Percentiles rank a stretch among this genome's conserved stretches.
Conservation (phyloP, 805 yeast genomes). For the Yarrowia sp. region DNA sequence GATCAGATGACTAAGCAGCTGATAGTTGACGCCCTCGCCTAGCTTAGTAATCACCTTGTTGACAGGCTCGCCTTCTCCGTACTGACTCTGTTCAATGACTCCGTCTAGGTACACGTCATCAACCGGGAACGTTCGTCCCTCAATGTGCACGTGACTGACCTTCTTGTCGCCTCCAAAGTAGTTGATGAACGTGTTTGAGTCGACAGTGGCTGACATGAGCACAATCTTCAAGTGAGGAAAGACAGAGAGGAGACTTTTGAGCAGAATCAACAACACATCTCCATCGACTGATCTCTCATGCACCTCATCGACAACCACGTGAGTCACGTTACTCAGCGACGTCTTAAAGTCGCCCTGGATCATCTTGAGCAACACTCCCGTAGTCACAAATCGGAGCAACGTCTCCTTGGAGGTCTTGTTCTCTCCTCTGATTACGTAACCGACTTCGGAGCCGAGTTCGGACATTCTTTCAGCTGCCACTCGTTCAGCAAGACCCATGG, state of each 20-base stretch:
- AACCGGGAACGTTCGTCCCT: conserved; percentile 94
- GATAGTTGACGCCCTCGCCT: conserved; percentile 67
- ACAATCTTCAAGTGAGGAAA: conserved; percentile 66
- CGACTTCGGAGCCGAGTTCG: conserved; percentile 75
- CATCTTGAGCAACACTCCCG: conserved; percentile 89
- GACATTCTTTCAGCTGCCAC: conserved; percentile 81
- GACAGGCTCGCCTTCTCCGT: conserved; percentile 44
- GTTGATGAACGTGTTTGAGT: conserved; percentile 66
- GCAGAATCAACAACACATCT: conserved; percentile 79
- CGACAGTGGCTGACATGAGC: conserved; percentile 94
- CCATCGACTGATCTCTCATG: conserved; percentile 94
- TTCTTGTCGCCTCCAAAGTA: conserved; percentile 59
- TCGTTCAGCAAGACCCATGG: conserved; percentile 92
- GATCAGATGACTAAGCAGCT: conserved; percentile 67
- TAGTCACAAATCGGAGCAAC: conserved; percentile 84
- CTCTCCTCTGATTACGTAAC: conserved; percentile 91
- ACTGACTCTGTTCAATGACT: conserved; percentile 54
- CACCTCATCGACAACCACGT: conserved; percentile 91
- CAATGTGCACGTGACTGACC: conserved; percentile 77
- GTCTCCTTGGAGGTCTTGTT: conserved; percentile 67
- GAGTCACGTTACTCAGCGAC: conserved; percentile 57
- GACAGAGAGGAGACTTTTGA: conserved; percentile 64
- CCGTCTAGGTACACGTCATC: conserved; percentile 75
- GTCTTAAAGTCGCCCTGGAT: conserved; percentile 62
- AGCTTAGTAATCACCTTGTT: conserved; percentile 48